Evolutionary conservation across 805 yeast species (phyloP).

Genomic region (Yarrowia hollandica): DNA sequence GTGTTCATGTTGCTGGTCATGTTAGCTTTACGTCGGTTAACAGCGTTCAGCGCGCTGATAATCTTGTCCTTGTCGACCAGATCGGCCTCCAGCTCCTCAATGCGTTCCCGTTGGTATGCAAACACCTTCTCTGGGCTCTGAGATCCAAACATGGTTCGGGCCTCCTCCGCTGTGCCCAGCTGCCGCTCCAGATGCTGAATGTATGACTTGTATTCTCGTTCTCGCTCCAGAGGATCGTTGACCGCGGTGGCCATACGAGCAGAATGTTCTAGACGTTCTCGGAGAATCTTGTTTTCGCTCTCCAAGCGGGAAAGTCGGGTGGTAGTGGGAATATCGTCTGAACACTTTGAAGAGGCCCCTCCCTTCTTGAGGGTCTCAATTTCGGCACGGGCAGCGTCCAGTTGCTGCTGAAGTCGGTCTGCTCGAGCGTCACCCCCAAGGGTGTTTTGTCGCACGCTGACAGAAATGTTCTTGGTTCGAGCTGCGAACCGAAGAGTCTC

Average conservation of each 20-base stretch:
- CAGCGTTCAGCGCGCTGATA: slow-evolving; percentile 68
- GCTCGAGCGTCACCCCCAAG: slow-evolving; percentile 51
- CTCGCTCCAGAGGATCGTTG: slow-evolving; percentile 3
- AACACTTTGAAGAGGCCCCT: not conserved
- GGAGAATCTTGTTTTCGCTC: slow-evolving; percentile 64
- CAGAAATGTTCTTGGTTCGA: slow-evolving; percentile 80
- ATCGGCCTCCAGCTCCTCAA: slow-evolving; percentile 60
- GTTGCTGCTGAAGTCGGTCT: slow-evolving; percentile 55
- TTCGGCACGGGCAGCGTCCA: slow-evolving; percentile 62
- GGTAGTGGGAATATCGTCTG: slow-evolving; percentile 18
- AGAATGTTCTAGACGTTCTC: slow-evolving; percentile 68
- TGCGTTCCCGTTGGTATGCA: slow-evolving; percentile 66
- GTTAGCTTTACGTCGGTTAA: slow-evolving; percentile 56
- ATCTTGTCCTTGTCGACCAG: slow-evolving; percentile 75
- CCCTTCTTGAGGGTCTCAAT: slow-evolving; percentile 41
- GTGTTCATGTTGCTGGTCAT: slow-evolving; percentile 30
- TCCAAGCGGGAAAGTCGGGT: slow-evolving; percentile 49
- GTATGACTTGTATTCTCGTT: slow-evolving; percentile 50
- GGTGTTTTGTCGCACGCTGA: slow-evolving; percentile 56
- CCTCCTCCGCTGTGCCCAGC: slow-evolving; percentile 41
- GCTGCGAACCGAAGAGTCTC: slow-evolving; percentile 93
- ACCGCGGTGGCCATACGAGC: slow-evolving; percentile 45
- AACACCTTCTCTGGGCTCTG: slow-evolving; percentile 41
- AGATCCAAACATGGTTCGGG: slow-evolving; percentile 31
- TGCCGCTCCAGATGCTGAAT: slow-evolving; percentile 60